Conservation (phyloP, 1,284 basidiomycete genomes). For the Naganishia cerealis region DNA sequence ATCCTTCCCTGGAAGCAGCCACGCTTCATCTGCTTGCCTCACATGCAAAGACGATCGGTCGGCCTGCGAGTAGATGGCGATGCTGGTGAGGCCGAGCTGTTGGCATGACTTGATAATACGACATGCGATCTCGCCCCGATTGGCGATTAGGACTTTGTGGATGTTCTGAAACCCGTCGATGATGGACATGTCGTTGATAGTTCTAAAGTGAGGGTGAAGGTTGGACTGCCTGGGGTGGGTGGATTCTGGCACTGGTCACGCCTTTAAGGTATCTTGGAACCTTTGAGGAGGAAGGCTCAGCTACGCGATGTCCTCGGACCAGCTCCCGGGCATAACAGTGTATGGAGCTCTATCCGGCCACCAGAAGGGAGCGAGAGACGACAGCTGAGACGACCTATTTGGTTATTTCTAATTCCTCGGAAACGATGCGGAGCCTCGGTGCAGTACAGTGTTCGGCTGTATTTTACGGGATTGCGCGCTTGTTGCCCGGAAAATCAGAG, state of each 20-base stretch:
- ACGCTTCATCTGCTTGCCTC: constrained; percentile 47
- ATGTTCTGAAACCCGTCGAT: constrained; percentile 41
- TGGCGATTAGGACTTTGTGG: constrained; percentile 77
- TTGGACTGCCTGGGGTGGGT: not conserved
- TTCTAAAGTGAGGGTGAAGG: not conserved
- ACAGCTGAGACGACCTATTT: not conserved
- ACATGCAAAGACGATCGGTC: constrained; percentile 79
- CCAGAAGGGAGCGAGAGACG: not conserved
- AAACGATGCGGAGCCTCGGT: constrained; percentile 5
- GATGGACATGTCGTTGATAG: constrained; percentile 17
- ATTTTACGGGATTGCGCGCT: not conserved
- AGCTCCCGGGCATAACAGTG: not conserved
- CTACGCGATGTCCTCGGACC: too few species aligned
- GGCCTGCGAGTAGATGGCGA: constrained; percentile 84
- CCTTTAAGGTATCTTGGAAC: not conserved
- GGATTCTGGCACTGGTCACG: not conserved
- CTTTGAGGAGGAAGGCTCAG: too few species aligned
- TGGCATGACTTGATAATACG: constrained; percentile 86
- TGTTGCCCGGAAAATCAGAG: constrained; percentile 7
- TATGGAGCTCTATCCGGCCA: not conserved
- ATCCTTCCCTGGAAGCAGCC: constrained; percentile 44
- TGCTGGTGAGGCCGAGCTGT: constrained; percentile 81
- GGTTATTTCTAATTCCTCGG: not conserved
- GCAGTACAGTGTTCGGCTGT: constrained; percentile 3
- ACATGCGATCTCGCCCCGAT: constrained; percentile 91